Base-by-base conservation (phyloP, 2,329 filamentous ascomycete species). In the Chaetothyriales sp. region DNA sequence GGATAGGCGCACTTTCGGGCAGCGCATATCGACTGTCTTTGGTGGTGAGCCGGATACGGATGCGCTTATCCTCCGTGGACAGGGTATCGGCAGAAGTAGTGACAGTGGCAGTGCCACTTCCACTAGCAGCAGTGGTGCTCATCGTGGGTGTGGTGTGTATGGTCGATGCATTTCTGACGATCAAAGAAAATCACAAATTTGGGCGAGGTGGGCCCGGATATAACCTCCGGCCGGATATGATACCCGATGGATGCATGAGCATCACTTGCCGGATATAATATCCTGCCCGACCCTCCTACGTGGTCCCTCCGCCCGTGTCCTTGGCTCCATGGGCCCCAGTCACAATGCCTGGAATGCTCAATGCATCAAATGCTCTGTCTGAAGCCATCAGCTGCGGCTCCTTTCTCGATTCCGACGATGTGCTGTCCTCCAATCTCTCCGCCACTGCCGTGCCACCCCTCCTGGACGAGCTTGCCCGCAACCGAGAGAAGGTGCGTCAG, bases 401-500 rank as follows among this genome's bases (percentile, higher is more conserved):
- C 26, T 80, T 79, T 58, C 77, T 78, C 15, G 74, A 77, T 19
- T 70, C 72, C 32, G 77, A 80, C 64, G 63, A 71, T 54, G 65
- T 80, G 49, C 69, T 75, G 54, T 73, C 76, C 5, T 71, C 76
- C 25, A 65, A 73, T 5, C 69, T 80, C 47, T 68, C 73, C 28
- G 59, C 72, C 9, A 66, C 66, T 51, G 67, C 70, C 46, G 66
- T 80, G 6, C 68, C 73, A 15, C 67, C 66, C 49, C 68, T 79
- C 49, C 63, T 78, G 59, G 65, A 71, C 49, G 67, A 71, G 28
- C 69, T 82, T 44, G 65, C 68, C 8, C 68, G 72, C 54, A 75
- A 74, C 15, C 53, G 66, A 71, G 52, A 67, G 70, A 44, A 69
- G 79, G 45, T 66, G 68, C 20, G 68, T 70, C 55, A 74, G 72